A percentile compares a stretch with the other conserved stretches of the same genome.
Evolutionary conservation across 169 alveolate species (phyloP).

Genomic region (Perkinsus olseni): DNA sequence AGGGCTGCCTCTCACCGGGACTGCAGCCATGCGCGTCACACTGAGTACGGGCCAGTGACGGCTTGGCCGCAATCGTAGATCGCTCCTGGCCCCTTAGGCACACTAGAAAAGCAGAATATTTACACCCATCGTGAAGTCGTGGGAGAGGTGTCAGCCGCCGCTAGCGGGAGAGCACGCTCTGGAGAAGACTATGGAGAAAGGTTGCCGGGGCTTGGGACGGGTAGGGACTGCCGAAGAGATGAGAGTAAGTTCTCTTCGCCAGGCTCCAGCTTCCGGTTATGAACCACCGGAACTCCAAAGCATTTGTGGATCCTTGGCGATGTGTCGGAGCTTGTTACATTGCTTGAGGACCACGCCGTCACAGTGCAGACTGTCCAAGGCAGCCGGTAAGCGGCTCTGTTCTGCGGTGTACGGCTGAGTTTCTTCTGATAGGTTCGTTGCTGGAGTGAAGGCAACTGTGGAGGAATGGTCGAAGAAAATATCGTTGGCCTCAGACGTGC

Average conservation of each 20-base stretch:
- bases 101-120: conserved; percentile 39
- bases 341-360: conserved; percentile 76
- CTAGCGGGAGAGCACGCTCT: conserved; percentile 76
- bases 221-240: conserved; percentile 3
- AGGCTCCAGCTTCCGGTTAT: conserved; percentile 42
- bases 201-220: conserved; percentile 68
- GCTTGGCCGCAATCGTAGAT: background rate
- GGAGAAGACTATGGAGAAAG: conserved; percentile 64
- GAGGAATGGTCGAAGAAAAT: conserved; percentile 80
- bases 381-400: conserved; percentile 37
- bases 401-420: background rate
- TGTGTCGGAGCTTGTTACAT: conserved; percentile 63
- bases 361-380: conserved; percentile 72
- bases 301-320: conserved; percentile 71
- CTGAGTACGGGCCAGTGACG: background rate
- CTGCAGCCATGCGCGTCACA: conserved; percentile 11
- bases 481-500: conserved; percentile 65
- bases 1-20: conserved; percentile 25
- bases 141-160: conserved; percentile 75
- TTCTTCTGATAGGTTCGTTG: conserved; percentile 25
- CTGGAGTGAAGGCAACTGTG: conserved; percentile 68
- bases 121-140: conserved; percentile 59
- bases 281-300: conserved; percentile 69
- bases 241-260: background rate
- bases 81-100: background rate